A percentile compares a stretch with the other conserved stretches of the same genome.
Conservation (phyloP, 257 asterid genomes). For the Solanum etuberosum region DNA sequence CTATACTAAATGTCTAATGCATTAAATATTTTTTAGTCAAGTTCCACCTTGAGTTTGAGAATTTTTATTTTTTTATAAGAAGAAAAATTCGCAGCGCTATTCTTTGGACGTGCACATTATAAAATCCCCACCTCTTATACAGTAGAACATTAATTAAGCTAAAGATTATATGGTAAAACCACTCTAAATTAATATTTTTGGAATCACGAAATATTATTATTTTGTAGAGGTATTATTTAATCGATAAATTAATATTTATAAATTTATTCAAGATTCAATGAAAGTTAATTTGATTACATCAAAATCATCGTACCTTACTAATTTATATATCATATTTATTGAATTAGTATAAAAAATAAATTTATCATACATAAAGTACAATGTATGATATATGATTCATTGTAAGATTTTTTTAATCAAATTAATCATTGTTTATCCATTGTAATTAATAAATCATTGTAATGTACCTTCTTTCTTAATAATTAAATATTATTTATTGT, state of each 20-base stretch:
- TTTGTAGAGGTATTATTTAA: neutral
- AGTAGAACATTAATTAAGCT: too few relatives aligned
- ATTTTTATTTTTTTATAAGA: too few relatives aligned
- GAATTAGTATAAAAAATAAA: neutral
- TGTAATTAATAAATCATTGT: neutral
- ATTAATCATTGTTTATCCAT: neutral
- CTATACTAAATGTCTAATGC: neutral
- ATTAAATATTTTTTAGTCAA: too few relatives aligned
- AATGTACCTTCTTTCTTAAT: neutral
- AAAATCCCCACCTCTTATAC: too few relatives aligned
- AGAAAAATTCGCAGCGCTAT: too few relatives aligned
- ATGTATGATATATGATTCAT: neutral
- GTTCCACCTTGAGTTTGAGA: neutral
- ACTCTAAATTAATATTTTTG: neutral
- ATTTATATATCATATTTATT: neutral
- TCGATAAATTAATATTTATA: neutral
- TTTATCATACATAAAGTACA: neutral
- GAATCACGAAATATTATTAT: neutral
- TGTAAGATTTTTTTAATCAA: neutral
- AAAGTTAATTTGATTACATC: neutral
- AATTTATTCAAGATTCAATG: neutral
- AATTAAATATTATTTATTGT: neutral
- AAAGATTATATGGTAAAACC: neutral
- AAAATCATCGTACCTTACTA: neutral
- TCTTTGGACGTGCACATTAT: too few relatives aligned